phyloP scores from a whole-genome alignment of 1,284 basidiomycete species.

The Naganishia liquefaciens region DNA sequence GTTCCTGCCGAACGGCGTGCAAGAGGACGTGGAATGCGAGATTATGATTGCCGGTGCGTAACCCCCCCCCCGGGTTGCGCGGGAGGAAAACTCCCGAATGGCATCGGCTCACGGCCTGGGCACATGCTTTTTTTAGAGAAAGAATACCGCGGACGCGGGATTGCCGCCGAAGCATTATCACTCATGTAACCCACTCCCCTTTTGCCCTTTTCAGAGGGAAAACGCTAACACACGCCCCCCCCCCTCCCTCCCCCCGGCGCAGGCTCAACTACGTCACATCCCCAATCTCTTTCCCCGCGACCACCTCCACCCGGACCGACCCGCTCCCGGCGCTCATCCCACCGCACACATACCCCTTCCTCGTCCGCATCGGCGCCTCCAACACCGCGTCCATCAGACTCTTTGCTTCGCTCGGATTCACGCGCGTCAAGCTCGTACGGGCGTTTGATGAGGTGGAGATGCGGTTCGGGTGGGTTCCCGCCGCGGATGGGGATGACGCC shows the following conservation, averaged over 20 bases:
- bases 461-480: conserved; percentile 50
- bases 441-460: conserved; percentile 76
- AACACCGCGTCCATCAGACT: conserved; percentile 63
- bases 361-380: conserved; percentile 61
- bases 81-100: no score
- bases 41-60: conserved; percentile 79
- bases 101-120: neutral
- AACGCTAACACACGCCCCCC: neutral
- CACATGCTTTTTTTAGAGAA: conserved; percentile 31
- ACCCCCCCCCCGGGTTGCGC: no score
- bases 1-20: conserved; percentile 67
- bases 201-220: neutral
- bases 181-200: conserved; percentile 25
- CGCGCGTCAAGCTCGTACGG: conserved; percentile 63
- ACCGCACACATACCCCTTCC: conserved; percentile 50
- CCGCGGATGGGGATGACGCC: conserved; percentile 9
- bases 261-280: conserved; percentile 31
- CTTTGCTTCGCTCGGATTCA: conserved; percentile 70
- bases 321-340: conserved; percentile 32
- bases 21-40: conserved; percentile 65
- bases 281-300: conserved; percentile 9
- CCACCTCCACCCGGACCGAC: no score
- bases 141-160: conserved; percentile 59
- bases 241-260: neutral
- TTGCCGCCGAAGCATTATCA: conserved; percentile 51